These are phyloP conservation scores for Podospora pseudocomata DNA, from an alignment of 495 filamentous ascomycete genomes.

Conservation along the genomic window DNA sequence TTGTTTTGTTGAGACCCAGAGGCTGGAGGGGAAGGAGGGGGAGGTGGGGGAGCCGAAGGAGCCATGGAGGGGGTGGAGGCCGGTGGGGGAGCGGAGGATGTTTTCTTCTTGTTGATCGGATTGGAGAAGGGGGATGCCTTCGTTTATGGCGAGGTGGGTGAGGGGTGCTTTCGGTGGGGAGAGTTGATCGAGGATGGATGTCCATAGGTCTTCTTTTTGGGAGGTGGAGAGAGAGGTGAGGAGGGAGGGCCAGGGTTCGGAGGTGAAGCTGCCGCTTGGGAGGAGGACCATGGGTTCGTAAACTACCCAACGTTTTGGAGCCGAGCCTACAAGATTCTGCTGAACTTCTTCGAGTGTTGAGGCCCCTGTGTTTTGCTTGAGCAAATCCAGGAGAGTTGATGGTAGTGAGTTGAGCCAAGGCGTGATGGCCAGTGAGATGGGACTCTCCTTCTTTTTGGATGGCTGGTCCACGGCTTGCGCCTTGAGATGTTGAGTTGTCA, in stretches of 20 bases:
- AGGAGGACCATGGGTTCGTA: conserved; percentile 70
- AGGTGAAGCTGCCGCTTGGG: conserved; percentile 55
- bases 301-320: conserved; percentile 63
- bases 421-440: conserved; percentile 29
- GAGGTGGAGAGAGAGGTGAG: conserved; percentile 24
- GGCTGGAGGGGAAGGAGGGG: conserved; percentile 49
- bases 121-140: conserved; percentile 58
- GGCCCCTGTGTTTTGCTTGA: not conserved
- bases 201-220: conserved; percentile 39
- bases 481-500: not conserved
- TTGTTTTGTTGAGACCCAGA: conserved; percentile 74
- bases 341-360: conserved; percentile 1
- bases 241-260: conserved; percentile 45
- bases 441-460: conserved; percentile 25
- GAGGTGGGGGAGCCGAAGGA: conserved; percentile 55
- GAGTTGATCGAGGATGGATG: conserved; percentile 45
- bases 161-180: conserved; percentile 40
- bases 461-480: not conserved
- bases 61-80: conserved; percentile 60
- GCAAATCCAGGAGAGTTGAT: not conserved
- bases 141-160: conserved; percentile 71
- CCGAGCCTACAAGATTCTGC: conserved; percentile 32
- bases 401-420: conserved; percentile 29
- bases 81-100: conserved; percentile 61
- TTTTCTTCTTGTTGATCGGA: conserved; percentile 39